phyloP scores from a whole-genome alignment of 1,284 basidiomycete genomes.

The Somion occarium region DNA sequence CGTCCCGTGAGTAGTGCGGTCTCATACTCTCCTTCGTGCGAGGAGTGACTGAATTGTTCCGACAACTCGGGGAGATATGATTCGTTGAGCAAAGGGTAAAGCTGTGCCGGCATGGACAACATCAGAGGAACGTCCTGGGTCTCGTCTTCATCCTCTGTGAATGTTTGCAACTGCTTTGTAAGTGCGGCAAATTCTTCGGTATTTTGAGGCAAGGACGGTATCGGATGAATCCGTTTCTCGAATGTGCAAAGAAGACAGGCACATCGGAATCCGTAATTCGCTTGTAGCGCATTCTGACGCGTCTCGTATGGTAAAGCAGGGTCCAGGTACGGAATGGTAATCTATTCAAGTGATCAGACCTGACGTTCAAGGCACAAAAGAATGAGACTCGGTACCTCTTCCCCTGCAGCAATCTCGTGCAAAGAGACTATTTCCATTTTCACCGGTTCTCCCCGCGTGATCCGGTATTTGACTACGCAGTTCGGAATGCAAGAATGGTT shows the following conservation, averaged over 20 bases:
- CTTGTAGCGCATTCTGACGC: slow-evolving; percentile 51
- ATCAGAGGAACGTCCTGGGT: slow-evolving; percentile 18
- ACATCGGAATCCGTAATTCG: slow-evolving; percentile 68
- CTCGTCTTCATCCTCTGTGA: slow-evolving; percentile 14
- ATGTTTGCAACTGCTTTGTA: slow-evolving; percentile 32
- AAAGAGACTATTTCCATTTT: slow-evolving; percentile 61
- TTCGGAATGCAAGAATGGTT: slow-evolving; percentile 78
- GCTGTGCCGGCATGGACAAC: slow-evolving; percentile 32
- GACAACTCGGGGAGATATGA: slow-evolving; percentile 55
- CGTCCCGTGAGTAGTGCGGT: slow-evolving; percentile 50
- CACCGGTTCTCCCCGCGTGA: slow-evolving; percentile 34
- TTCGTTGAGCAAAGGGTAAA: slow-evolving; percentile 47
- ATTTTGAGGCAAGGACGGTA: slow-evolving; percentile 30
- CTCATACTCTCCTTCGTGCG: slow-evolving; percentile 56
- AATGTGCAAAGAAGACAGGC: slow-evolving; percentile 50
- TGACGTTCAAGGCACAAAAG: background rate
- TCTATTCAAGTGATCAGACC: slow-evolving; percentile 32
- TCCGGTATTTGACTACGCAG: slow-evolving; percentile 55
- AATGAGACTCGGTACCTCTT: slow-evolving; percentile 48
- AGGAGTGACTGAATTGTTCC: slow-evolving; percentile 56
- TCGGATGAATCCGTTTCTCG: slow-evolving; percentile 29
- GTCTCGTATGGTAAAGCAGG: slow-evolving; percentile 58
- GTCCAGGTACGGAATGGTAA: slow-evolving; percentile 70
- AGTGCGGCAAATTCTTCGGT: slow-evolving; percentile 25
- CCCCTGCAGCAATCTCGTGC: slow-evolving; percentile 44